A percentile compares a stretch with the other conserved stretches of the same genome.
Evolutionary conservation across 495 filamentous ascomycete species (phyloP).

Genomic region (Aspergillus heteromorphus): DNA sequence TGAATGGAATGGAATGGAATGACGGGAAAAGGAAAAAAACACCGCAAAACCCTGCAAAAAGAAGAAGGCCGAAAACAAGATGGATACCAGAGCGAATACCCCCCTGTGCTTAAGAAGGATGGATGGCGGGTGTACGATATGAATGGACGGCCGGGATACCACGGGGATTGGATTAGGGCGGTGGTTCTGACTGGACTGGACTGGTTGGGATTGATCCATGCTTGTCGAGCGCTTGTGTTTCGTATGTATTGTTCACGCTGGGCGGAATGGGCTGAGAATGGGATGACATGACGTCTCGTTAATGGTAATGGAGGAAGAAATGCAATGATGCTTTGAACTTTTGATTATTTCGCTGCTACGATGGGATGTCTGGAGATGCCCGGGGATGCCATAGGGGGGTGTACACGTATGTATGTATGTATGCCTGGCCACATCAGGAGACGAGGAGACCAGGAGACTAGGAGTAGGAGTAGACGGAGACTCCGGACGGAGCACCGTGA

Average conservation of each 20-base stretch:
- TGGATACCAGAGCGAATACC: background rate
- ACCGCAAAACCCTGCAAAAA: background rate
- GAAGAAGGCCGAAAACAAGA: constrained; percentile 1
- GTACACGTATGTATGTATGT: too few relatives aligned
- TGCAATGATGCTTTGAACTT: background rate
- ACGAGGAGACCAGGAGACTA: too few relatives aligned
- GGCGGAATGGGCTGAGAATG: background rate
- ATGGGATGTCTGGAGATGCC: background rate
- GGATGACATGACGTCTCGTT: background rate
- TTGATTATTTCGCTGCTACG: background rate
- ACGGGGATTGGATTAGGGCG: background rate
- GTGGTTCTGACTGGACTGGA: background rate
- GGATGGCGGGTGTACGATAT: constrained; percentile 11
- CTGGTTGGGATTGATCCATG: background rate
- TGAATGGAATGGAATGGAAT: too few relatives aligned
- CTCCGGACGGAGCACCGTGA: too few relatives aligned
- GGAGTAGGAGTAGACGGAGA: too few relatives aligned
- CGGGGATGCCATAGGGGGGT: too few relatives aligned
- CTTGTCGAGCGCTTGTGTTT: background rate
- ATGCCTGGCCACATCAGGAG: too few relatives aligned
- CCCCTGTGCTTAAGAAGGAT: constrained; percentile 9
- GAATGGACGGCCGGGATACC: constrained; percentile 3
- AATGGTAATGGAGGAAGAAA: background rate
- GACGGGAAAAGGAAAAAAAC: constrained; percentile 2
- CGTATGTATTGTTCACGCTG: background rate